Evolutionary conservation across 768 basidiomycete species (phyloP), one percentile per base, ranked within the genome.

Genomic region (Tricholoma terreum): DNA sequence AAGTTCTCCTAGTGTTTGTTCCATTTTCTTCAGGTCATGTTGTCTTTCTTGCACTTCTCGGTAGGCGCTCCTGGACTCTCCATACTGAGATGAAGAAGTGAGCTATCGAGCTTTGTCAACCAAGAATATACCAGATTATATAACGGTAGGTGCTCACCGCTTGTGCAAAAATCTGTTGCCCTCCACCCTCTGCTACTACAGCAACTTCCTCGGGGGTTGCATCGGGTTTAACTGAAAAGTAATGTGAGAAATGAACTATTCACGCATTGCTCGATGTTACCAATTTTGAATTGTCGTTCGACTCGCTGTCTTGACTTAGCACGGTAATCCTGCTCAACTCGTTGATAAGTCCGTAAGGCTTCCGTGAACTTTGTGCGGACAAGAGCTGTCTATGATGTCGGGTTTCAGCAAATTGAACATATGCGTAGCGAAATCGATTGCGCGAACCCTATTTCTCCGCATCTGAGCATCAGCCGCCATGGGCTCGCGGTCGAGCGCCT

Each of bases 1-100:
- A 50, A 98, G 79, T 70, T 96, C 92, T n/a, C 83, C 87, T 48
- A 96, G 73, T 3, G 94, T 97, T 63, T 83, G 79, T 70, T 96
- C 93, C 67, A 96, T 92, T 69, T 82, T 84, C 62, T 82, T 80
- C 62, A 98, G 83, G 58, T 97, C 93, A 65, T 87, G 81, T 67
- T 95, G 92, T 34, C 94, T 82, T 57, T 89, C 85, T 68, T 95
- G 94, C 0, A 94, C 93, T 72, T 97, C 94, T 50, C 84, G 81
- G 70, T 88, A 92, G 0, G 90, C 94, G 43, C 82, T 81, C 48
- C 92, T 79, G 14, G 92, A 86, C 62, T 92, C 89, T 31, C 86
- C 90, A 69, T 92, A 92, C n/a, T 85, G 84, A 51, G 83, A 85
- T n/a, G 90, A 90, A 27, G 78, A 78, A 40, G 87, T 80, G 43